Percentiles rank a stretch among this genome's conserved stretches.
Evolutionary conservation across 73 alveolate species (phyloP).

Genomic region (Paramecium pentaurelia): DNA sequence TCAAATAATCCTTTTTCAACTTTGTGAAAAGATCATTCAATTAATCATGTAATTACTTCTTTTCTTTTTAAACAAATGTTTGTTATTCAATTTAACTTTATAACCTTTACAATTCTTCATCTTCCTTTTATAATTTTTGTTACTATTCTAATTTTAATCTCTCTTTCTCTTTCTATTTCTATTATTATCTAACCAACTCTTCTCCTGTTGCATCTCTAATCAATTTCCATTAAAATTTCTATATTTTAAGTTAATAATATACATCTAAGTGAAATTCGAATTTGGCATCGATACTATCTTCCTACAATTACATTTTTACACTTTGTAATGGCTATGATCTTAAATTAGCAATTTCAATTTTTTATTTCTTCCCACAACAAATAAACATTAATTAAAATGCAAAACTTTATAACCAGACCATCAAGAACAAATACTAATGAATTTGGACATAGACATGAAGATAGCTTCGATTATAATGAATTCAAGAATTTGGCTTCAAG

Average conservation of each 20-base stretch:
- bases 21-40: neutral
- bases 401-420: neutral
- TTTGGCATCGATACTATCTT: neutral
- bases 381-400: neutral
- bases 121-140: neutral
- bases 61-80: neutral
- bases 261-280: neutral
- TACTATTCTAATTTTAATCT: neutral
- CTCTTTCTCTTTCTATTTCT: neutral
- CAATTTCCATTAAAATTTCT: constrained; percentile 4
- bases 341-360: constrained; percentile 5
- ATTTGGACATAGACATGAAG: neutral
- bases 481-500: neutral
- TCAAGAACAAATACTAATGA: neutral
- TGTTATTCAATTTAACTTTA: neutral
- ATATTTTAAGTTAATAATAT: neutral
- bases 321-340: neutral
- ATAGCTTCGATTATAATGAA: neutral
- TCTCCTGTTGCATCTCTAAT: neutral
- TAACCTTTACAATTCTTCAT: neutral
- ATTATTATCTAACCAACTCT: neutral
- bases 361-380: constrained; percentile 33
- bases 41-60: neutral
- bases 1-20: constrained; percentile 16
- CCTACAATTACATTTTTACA: neutral